Evolutionary conservation across 2,329 filamentous ascomycete species (phyloP).

Genomic region (Colletotrichum simmondsii): DNA sequence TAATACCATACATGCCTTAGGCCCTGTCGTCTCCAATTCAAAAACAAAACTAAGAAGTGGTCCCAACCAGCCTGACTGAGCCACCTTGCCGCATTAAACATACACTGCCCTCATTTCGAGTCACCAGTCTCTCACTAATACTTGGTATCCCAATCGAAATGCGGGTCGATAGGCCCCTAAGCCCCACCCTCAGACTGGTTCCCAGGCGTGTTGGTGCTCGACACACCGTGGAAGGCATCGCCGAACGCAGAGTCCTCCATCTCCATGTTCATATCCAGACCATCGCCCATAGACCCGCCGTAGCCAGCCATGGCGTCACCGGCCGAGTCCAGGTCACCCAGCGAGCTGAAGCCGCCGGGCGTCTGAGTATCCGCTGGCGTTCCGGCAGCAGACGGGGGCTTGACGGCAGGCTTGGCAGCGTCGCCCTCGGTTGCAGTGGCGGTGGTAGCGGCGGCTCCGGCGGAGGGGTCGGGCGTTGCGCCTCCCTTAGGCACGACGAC

Average conservation of each 20-base stretch:
- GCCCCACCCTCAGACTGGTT: conserved; percentile 35
- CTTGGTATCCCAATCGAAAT: neutral
- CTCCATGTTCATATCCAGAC: conserved; percentile 71
- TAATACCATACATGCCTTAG: conserved; percentile 10
- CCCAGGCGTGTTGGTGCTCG: conserved; percentile 49
- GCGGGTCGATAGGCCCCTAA: neutral
- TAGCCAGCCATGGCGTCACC: conserved; percentile 78
- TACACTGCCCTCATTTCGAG: neutral
- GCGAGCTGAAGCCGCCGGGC: conserved; percentile 61
- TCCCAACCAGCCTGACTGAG: neutral
- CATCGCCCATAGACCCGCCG: conserved; percentile 60
- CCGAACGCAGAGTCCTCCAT: conserved; percentile 86
- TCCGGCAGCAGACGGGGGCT: conserved; percentile 49
- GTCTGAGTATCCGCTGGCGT: conserved; percentile 56
- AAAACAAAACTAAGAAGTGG: neutral
- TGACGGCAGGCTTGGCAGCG: conserved; percentile 17
- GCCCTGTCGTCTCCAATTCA: neutral
- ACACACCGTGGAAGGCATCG: conserved; percentile 80
- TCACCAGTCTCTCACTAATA: neutral
- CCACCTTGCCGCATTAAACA: neutral
- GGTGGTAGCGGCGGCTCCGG: conserved; percentile 21
- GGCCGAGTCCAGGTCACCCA: conserved; percentile 76
- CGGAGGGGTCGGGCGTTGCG: conserved; percentile 51
- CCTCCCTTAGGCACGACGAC: conserved; percentile 77
- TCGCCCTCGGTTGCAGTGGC: conserved; percentile 28